phyloP scores from a whole-genome alignment of 768 basidiomycete species.

The Pleurotus djamor region DNA sequence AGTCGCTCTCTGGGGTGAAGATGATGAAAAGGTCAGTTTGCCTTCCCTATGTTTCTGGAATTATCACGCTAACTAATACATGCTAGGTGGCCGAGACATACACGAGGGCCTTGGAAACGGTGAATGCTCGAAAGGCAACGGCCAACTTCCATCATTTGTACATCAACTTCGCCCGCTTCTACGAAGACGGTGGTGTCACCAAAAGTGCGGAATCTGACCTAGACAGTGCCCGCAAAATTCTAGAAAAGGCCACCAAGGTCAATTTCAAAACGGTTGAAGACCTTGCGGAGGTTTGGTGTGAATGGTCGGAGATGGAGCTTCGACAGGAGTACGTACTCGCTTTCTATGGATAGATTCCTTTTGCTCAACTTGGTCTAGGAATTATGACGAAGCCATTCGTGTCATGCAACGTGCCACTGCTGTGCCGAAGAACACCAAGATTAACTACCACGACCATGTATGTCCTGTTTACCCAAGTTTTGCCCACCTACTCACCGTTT shows the following conservation, averaged over 20 bases:
- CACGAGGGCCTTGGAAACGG: slow-evolving; percentile 82
- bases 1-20: slow-evolving; percentile 87
- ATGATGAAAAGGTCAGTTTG: slow-evolving; percentile 80
- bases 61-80: background rate
- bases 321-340: slow-evolving; percentile 77
- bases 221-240: slow-evolving; percentile 83
- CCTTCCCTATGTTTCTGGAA: background rate
- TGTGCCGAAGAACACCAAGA: slow-evolving; percentile 84
- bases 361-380: slow-evolving; percentile 45
- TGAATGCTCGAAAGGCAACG: slow-evolving; percentile 86
- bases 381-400: slow-evolving; percentile 92
- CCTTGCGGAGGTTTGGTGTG: slow-evolving; percentile 97
- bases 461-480: slow-evolving; percentile 12
- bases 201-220: slow-evolving; percentile 81
- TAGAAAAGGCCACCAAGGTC: slow-evolving; percentile 90
- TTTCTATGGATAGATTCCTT: background rate
- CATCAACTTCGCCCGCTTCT: slow-evolving; percentile 96
- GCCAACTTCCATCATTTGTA: slow-evolving; percentile 89
- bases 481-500: background rate
- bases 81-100: slow-evolving; percentile 90
- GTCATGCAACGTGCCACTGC: slow-evolving; percentile 97
- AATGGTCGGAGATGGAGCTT: slow-evolving; percentile 99
- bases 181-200: slow-evolving; percentile 89
- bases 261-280: slow-evolving; percentile 97
- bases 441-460: slow-evolving; percentile 96